phyloP scores from a whole-genome alignment of 2,329 filamentous ascomycete species.

The Escovopsis sp. region DNA sequence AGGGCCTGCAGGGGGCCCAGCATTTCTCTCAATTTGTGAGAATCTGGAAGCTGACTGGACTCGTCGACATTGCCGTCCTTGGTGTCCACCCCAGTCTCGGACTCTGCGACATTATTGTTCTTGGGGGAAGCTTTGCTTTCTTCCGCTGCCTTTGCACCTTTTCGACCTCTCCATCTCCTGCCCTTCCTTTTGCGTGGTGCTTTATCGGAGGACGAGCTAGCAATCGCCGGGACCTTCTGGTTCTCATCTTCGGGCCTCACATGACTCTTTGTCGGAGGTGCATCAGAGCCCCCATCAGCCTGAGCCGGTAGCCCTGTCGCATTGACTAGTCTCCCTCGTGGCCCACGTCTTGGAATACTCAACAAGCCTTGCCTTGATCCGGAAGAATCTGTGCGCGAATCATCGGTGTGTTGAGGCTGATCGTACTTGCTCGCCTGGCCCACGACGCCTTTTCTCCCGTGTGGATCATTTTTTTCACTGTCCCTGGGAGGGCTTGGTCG shows the following conservation, averaged over 20 bases:
- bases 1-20: no score
- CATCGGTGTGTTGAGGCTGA: conserved; percentile 6
- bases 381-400: conserved; percentile 18
- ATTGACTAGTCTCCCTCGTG: conserved; percentile 33
- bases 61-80: no score
- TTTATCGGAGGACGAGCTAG: no score
- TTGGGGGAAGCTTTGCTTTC: no score
- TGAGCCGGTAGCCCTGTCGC: conserved; percentile 15
- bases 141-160: no score
- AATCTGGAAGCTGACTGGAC: no score
- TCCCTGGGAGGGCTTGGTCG: conserved; percentile 27
- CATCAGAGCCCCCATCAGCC: not conserved
- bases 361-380: conserved; percentile 31
- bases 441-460: conserved; percentile 6
- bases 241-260: not conserved
- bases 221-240: not conserved
- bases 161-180: no score
- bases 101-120: no score
- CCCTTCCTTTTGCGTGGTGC: no score
- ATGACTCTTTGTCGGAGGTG: not conserved
- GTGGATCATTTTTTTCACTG: conserved; percentile 14
- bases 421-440: conserved; percentile 11
- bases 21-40: no score
- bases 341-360: conserved; percentile 33
- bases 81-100: no score